Percentiles rank a stretch among this genome's conserved stretches.
phyloP scores from a whole-genome alignment of 2,329 filamentous ascomycete genomes.

The Akanthomyces dipterigenus region DNA sequence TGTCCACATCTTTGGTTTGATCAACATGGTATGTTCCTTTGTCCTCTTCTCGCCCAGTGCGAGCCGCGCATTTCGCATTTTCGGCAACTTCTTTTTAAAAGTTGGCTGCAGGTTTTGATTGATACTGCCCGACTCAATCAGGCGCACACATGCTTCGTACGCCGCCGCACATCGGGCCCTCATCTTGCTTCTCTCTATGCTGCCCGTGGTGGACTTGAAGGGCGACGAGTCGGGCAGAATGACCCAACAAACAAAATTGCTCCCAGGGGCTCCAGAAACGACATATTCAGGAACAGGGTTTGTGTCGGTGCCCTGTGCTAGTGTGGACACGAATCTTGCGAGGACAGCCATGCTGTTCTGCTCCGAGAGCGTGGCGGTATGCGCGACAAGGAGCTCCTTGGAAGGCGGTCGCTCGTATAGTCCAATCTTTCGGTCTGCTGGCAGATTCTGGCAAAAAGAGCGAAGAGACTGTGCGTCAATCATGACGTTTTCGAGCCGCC shows the following conservation, averaged over 20 bases:
- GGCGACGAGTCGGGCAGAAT: conserved; percentile 70
- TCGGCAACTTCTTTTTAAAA: conserved; percentile 64
- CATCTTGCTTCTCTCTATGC: conserved; percentile 59
- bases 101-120: conserved; percentile 69
- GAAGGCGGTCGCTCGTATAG: conserved; percentile 26
- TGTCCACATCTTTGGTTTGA: conserved; percentile 73
- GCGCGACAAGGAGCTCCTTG: conserved; percentile 52
- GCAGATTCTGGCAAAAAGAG: conserved; percentile 68
- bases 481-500: conserved; percentile 52
- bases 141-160: conserved; percentile 68
- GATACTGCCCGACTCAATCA: conserved; percentile 61
- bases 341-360: conserved; percentile 66
- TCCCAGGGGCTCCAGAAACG: conserved; percentile 42
- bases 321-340: conserved; percentile 63
- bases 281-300: conserved; percentile 50
- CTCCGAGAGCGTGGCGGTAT: conserved; percentile 73
- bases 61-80: conserved; percentile 79
- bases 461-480: conserved; percentile 58
- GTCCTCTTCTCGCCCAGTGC: conserved; percentile 75
- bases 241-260: conserved; percentile 68
- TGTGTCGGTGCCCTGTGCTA: conserved; percentile 33
- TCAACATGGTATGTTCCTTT: conserved; percentile 66
- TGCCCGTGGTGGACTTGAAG: conserved; percentile 59
- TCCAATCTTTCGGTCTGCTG: conserved; percentile 58
- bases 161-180: conserved; percentile 84